These are phyloP conservation scores for Talaromyces sp. DNA, from an alignment of 2,329 filamentous ascomycete species.

Conservation along the genomic window DNA sequence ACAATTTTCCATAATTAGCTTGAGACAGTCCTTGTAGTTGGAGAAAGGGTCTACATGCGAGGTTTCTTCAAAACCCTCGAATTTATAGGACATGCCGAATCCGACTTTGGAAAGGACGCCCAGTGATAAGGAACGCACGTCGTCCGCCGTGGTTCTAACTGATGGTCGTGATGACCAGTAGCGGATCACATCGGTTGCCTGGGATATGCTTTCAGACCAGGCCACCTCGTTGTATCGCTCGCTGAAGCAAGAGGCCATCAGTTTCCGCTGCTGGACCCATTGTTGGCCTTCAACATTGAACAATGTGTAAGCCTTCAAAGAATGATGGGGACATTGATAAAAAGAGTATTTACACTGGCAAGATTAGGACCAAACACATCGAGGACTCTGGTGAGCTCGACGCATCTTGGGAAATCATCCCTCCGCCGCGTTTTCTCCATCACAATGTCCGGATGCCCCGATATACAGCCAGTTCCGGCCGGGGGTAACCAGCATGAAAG, in stretches of 20 bases:
- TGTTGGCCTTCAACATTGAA: background rate
- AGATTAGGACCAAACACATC: background rate
- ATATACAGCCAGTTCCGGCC: constrained; percentile 4
- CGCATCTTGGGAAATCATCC: constrained; percentile 1
- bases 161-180: constrained; percentile 1
- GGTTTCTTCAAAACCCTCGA: background rate
- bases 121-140: background rate
- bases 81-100: background rate
- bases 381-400: background rate
- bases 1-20: background rate
- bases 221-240: background rate
- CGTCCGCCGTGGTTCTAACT: background rate
- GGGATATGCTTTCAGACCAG: background rate
- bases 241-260: constrained; percentile 1
- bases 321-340: background rate
- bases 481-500: constrained; percentile 2
- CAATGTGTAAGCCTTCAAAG: background rate
- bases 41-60: background rate
- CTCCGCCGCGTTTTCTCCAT: background rate
- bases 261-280: background rate
- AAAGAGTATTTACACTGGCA: background rate
- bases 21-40: background rate
- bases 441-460: constrained; percentile 2
- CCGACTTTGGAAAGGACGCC: background rate
- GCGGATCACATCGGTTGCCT: background rate